Percentiles rank a stretch among this genome's conserved stretches.
phyloP scores from a whole-genome alignment of 768 basidiomycete species.

The Suillus placidus region DNA sequence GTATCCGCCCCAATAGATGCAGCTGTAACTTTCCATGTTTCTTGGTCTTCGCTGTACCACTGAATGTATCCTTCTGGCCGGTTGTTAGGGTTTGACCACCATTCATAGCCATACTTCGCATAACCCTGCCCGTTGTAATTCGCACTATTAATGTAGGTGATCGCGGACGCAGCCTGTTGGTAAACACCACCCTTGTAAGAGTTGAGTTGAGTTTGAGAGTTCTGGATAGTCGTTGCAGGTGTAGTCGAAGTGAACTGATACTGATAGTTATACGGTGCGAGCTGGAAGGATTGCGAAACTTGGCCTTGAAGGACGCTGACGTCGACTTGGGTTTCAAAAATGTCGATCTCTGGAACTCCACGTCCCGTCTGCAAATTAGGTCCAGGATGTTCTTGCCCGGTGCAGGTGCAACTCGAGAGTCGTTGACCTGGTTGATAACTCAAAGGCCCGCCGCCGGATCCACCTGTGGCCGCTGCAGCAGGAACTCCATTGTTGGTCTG shows the following conservation, averaged over 20 bases:
- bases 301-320: slow-evolving; percentile 51
- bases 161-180: slow-evolving; percentile 76
- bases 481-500: slow-evolving; percentile 73
- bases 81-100: slow-evolving; percentile 71
- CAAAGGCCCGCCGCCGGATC: slow-evolving; percentile 51
- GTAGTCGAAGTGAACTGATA: slow-evolving; percentile 62
- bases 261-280: slow-evolving; percentile 75
- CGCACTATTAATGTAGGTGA: slow-evolving; percentile 55
- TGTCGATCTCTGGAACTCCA: slow-evolving; percentile 90
- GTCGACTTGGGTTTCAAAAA: slow-evolving; percentile 83
- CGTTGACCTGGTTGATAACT: slow-evolving; percentile 88
- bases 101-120: slow-evolving; percentile 75
- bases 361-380: slow-evolving; percentile 66
- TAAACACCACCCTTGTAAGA: slow-evolving; percentile 67
- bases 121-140: slow-evolving; percentile 61
- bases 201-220: slow-evolving; percentile 59
- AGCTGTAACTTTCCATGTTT: slow-evolving; percentile 74
- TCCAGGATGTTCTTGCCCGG: slow-evolving; percentile 86
- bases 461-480: slow-evolving; percentile 55
- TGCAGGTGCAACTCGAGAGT: slow-evolving; percentile 86
- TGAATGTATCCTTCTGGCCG: slow-evolving; percentile 77
- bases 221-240: slow-evolving; percentile 55
- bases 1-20: slow-evolving; percentile 70
- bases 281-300: slow-evolving; percentile 81
- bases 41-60: slow-evolving; percentile 70